These are phyloP conservation scores for Acanthamoeba triangularis DNA, from an alignment of 208 protist species.

Conservation along the genomic window DNA sequence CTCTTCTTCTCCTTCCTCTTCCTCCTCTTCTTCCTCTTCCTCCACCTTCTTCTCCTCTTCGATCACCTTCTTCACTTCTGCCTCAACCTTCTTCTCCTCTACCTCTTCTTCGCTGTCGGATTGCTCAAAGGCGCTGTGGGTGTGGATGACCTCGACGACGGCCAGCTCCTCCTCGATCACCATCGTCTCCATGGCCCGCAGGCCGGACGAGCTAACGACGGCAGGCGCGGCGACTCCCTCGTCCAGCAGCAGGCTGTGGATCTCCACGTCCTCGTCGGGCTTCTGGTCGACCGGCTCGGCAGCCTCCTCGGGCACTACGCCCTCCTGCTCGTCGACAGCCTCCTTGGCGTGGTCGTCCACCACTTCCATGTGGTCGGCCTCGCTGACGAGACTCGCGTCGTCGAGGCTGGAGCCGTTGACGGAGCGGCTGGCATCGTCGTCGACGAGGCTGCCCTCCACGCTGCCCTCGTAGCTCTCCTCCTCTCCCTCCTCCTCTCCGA, in stretches of 20 bases:
- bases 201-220: background rate
- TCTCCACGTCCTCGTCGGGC: constrained; percentile 39
- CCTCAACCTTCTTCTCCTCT: background rate
- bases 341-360: background rate
- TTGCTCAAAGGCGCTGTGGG: background rate
- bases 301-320: background rate
- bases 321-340: background rate
- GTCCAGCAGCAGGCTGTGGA: constrained; percentile 56
- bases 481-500: background rate
- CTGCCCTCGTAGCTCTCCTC: background rate
- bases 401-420: background rate
- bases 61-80: background rate
- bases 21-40: background rate
- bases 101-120: background rate
- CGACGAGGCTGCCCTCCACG: background rate
- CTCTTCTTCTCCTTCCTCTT: background rate
- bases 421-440: background rate
- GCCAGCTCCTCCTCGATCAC: constrained; percentile 26
- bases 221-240: background rate
- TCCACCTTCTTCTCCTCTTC: background rate
- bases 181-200: constrained; percentile 2
- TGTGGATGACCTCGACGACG: background rate
- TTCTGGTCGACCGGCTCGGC: background rate
- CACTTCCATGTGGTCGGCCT: background rate
- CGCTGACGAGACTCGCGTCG: background rate